phyloP scores from a whole-genome alignment of 2,329 filamentous ascomycete species.

The Beauveria asiatica region DNA sequence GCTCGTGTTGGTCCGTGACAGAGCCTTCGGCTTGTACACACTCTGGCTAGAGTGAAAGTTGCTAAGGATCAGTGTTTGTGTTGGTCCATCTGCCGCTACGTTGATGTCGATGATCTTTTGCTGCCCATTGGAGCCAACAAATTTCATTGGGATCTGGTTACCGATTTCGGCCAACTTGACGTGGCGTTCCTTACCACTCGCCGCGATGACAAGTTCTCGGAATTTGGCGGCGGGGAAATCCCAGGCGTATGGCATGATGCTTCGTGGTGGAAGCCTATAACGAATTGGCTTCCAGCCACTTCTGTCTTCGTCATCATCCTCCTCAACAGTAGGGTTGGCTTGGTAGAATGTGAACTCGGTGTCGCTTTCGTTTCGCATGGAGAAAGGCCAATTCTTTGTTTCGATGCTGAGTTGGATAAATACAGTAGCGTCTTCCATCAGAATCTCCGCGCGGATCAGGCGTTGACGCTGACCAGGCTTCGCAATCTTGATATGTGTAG shows the following conservation, averaged over 20 bases:
- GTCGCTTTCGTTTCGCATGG: slow-evolving; percentile 97
- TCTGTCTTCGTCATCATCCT: slow-evolving; percentile 75
- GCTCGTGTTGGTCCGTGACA: slow-evolving; percentile 38
- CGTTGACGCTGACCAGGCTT: slow-evolving; percentile 84
- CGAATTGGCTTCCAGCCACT: slow-evolving; percentile 88
- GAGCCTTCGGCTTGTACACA: slow-evolving; percentile 60
- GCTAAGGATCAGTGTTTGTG: slow-evolving; percentile 85
- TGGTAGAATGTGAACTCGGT: slow-evolving; percentile 96
- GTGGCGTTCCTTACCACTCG: slow-evolving; percentile 57
- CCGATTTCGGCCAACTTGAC: slow-evolving; percentile 95
- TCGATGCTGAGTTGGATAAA: slow-evolving; percentile 88
- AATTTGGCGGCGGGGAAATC: slow-evolving; percentile 97
- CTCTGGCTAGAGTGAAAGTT: slow-evolving; percentile 93
- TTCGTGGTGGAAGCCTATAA: slow-evolving; percentile 84
- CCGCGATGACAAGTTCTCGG: slow-evolving; percentile 74
- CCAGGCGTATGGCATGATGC: slow-evolving; percentile 99
- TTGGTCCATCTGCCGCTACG: slow-evolving; percentile 89
- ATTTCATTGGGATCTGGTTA: slow-evolving; percentile 89
- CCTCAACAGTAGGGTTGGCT: slow-evolving; percentile 83
- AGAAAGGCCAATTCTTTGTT: slow-evolving; percentile 95
- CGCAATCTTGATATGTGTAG: slow-evolving; percentile 85
- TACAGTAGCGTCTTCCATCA: slow-evolving; percentile 88
- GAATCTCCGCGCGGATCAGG: slow-evolving; percentile 76
- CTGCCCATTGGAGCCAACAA: slow-evolving; percentile 57
- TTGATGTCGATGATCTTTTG: slow-evolving; percentile 94